phyloP scores from a whole-genome alignment of 306 rosid species.

The Erythrophleum fordii region DNA sequence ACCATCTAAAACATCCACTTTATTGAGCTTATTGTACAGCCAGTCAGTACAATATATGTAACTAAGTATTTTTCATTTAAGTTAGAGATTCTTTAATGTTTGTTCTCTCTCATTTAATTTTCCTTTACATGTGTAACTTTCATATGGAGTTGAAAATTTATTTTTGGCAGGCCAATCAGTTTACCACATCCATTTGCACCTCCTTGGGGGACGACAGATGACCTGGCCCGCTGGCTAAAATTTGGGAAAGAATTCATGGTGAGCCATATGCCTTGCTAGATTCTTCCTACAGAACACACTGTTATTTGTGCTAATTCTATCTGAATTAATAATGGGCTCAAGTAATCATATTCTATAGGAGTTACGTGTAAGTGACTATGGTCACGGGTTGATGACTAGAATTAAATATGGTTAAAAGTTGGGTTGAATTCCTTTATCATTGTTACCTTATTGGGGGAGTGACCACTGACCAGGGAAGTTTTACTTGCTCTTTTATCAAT shows the following conservation, averaged over 20 bases:
- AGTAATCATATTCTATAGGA: not conserved
- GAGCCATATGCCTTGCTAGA: not conserved
- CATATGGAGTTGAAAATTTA: not conserved
- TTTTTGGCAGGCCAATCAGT: slow-evolving; percentile 77
- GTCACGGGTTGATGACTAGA: slow-evolving; percentile 20
- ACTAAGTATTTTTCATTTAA: not conserved
- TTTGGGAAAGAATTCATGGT: not conserved
- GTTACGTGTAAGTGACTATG: not conserved
- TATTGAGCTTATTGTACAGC: no score
- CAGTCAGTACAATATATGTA: no score
- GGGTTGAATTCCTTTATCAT: not conserved
- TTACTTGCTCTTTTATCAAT: not conserved
- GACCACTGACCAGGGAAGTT: no score
- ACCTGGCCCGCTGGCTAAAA: slow-evolving; percentile 83
- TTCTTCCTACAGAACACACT: not conserved
- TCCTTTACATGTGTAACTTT: not conserved
- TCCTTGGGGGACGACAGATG: slow-evolving; percentile 86
- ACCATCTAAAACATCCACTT: no score
- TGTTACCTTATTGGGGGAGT: not conserved
- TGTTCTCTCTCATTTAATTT: not conserved
- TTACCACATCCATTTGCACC: slow-evolving; percentile 81
- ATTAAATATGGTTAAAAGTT: slow-evolving; percentile 2
- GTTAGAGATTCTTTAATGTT: not conserved
- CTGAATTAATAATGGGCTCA: slow-evolving; percentile 23
- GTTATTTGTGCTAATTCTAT: slow-evolving; percentile 5